Evolutionary conservation across 2,329 filamentous ascomycete species (phyloP), one percentile per base, ranked within the genome.

Genomic region (Herpotrichia juniperi): DNA sequence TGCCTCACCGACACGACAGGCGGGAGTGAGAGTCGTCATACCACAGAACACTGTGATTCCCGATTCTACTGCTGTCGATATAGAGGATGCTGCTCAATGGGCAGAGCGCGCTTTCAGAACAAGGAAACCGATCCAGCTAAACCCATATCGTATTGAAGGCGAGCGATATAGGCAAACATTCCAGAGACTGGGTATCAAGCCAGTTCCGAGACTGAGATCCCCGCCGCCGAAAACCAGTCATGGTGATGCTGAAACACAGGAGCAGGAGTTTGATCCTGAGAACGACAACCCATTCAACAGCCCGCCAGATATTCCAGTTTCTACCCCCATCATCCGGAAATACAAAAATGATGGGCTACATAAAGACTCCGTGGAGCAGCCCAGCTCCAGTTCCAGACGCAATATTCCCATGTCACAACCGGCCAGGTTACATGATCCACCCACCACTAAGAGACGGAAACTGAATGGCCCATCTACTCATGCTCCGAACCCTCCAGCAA

Each of bases 51-150:
- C 58, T 48, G 22, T 14, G 17, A 12, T 16, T 10, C 21, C 14
- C 16, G 17, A 26, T 16, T 44, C 46, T 26, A 61, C 63, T 22
- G 59, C 48, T 12, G 25, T 40, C 19, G 37, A 40, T 24, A 40
- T 11, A 25, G 37, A 40, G 19, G 10, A 40, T 24, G 51, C 52
- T 48, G 37, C 61, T 16, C 50, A 66, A 14, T 58, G 53, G 32
- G 46, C 54, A 28, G 54, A 49, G 25, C 68, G 77, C 34, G 73
- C 66, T 8, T 67, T 81, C 19, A 70, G 79, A n/a, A 63, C 74
- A 40, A 67, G 79, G 9, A 78, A 78, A 42, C 74, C 78, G 12
- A 79, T 79, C 42, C 79, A 81, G 56, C 58, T 81, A 24, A 76
- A 80, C 64, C 79, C 79, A 2, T 81, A 80, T 53, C 59, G 75